phyloP scores from a whole-genome alignment of 2,329 filamentous ascomycete species.

The Colletotrichum shisoi region DNA sequence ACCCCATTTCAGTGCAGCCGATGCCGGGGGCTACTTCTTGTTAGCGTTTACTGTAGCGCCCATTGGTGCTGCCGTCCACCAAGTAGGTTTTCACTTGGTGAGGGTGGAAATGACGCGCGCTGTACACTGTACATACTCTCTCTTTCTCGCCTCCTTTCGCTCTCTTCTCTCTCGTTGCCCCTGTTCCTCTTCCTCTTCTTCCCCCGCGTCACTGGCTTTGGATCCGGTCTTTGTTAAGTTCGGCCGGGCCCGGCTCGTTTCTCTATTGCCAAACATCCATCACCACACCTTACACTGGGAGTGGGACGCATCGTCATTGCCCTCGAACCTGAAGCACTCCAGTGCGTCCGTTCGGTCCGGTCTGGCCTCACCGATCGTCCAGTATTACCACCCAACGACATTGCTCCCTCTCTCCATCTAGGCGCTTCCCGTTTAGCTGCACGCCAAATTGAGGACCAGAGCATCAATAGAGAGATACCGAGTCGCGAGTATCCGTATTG shows the following conservation, averaged over 20 bases:
- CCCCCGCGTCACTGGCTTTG: conserved; percentile 2
- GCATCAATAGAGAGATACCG: not conserved
- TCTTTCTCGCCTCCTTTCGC: not conserved
- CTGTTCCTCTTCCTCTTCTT: not conserved
- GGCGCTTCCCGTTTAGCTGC: conserved; percentile 23
- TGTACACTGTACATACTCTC: not conserved
- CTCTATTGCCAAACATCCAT: conserved; percentile 1
- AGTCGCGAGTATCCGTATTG: conserved; percentile 1
- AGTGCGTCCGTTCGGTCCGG: conserved; percentile 8
- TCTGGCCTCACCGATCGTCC: conserved; percentile 22
- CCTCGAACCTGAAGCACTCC: conserved; percentile 25
- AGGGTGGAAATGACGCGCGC: not conserved
- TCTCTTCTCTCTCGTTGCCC: too few relatives aligned
- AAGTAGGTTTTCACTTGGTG: not conserved
- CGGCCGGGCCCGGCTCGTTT: conserved; percentile 7
- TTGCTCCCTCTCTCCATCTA: conserved; percentile 3
- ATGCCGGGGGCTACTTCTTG: too few relatives aligned
- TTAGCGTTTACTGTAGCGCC: not conserved
- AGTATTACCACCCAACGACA: conserved; percentile 21
- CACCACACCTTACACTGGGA: too few relatives aligned
- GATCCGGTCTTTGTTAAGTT: conserved; percentile 18
- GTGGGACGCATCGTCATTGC: not conserved
- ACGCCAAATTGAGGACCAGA: not conserved
- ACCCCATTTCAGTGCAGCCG: not conserved
- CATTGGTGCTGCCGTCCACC: too few relatives aligned